Evolutionary conservation across 164 flowering plant genomes (phyloP).

Genomic region (Sextonia rubra): DNA sequence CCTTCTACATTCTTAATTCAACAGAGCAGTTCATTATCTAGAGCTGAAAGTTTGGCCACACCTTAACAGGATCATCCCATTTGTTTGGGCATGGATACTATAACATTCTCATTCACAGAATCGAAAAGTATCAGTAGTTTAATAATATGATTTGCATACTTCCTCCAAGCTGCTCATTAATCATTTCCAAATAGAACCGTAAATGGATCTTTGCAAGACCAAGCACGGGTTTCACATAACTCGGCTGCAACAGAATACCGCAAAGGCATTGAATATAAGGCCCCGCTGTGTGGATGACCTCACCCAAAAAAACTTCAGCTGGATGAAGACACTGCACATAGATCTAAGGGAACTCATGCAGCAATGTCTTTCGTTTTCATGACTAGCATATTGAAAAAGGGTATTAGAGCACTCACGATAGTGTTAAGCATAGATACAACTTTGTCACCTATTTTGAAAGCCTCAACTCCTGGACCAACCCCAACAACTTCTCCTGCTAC

Average conservation of each 20-base stretch:
- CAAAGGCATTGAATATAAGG: not conserved
- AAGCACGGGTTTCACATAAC: not conserved
- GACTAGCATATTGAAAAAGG: not conserved
- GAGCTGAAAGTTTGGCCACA: too few species aligned
- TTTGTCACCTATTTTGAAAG: conserved; percentile 33
- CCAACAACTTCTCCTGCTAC: conserved; percentile 32
- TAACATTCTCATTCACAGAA: not conserved
- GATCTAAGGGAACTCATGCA: not conserved
- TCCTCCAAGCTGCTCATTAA: not conserved
- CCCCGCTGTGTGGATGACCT: not conserved
- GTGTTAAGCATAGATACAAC: conserved; percentile 21
- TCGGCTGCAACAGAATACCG: not conserved
- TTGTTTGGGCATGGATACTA: not conserved
- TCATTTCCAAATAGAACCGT: not conserved
- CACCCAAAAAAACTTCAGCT: not conserved
- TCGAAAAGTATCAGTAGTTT: not conserved
- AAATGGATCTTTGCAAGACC: not conserved
- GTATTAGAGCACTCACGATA: conserved; percentile 14
- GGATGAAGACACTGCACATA: not conserved
- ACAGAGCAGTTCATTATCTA: not conserved
- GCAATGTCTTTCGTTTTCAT: not conserved
- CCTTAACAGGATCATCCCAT: too few species aligned
- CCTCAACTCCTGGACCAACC: conserved; percentile 29
- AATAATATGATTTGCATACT: not conserved
- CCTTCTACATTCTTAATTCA: not conserved